These are phyloP conservation scores for Salix purpurea DNA, from an alignment of 345 rosid species.

Conservation along the genomic window DNA sequence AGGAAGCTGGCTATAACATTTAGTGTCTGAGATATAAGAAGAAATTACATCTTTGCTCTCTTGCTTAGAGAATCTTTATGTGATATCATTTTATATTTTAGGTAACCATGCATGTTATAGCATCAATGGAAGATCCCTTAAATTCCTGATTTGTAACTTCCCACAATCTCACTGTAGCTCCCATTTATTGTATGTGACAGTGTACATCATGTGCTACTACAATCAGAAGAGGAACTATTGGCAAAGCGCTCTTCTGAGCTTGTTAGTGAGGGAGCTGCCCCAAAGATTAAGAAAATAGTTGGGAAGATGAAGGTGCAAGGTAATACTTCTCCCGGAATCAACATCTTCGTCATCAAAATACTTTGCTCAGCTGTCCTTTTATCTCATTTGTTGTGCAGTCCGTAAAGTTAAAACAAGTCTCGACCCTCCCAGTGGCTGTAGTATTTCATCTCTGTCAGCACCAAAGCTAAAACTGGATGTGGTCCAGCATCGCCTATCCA, in stretches of 20 bases:
- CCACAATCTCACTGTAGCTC: not conserved
- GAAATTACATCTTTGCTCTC: not conserved
- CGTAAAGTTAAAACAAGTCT: constrained; percentile 74
- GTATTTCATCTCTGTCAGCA: constrained; percentile 61
- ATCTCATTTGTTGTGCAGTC: constrained; percentile 45
- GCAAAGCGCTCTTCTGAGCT: constrained; percentile 61
- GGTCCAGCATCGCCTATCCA: constrained; percentile 57
- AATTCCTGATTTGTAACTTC: too few relatives aligned
- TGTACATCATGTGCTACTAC: constrained; percentile 71
- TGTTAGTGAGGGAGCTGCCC: constrained; percentile 52
- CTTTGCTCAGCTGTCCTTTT: constrained; percentile 2
- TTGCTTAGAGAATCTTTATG: not conserved
- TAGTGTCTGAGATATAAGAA: too few relatives aligned
- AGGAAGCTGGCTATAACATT: too few relatives aligned
- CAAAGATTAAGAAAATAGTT: constrained; percentile 69
- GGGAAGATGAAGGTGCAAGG: constrained; percentile 99
- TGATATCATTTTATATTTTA: too few relatives aligned
- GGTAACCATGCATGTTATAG: too few relatives aligned
- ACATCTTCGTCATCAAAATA: constrained; percentile 3
- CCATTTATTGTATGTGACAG: constrained; percentile 28
- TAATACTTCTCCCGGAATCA: constrained; percentile 10
- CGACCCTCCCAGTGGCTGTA: constrained; percentile 83
- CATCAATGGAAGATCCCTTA: too few relatives aligned
- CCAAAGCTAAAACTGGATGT: constrained; percentile 52
- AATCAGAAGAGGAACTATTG: constrained; percentile 89